phyloP scores from a whole-genome alignment of 1,284 basidiomycete genomes.

The Pseudozyma sp. region DNA sequence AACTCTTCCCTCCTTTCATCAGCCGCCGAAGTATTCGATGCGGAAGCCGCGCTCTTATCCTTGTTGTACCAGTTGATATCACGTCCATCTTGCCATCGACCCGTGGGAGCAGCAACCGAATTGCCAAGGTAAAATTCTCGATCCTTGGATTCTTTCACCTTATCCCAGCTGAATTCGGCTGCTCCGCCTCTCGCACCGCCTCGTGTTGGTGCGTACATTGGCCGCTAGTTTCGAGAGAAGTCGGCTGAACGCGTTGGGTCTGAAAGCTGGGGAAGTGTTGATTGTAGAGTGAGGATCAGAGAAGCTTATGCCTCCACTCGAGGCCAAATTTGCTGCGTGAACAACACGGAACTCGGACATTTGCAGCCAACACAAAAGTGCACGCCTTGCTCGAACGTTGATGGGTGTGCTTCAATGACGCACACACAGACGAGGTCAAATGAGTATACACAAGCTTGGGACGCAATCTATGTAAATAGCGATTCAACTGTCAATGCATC shows the following conservation, averaged over 20 bases:
- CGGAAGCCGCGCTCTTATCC: slow-evolving; percentile 21
- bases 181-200: slow-evolving; percentile 65
- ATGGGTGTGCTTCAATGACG: no score
- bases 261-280: not conserved
- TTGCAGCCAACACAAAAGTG: not conserved
- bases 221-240: not conserved
- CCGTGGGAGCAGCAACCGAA: slow-evolving; percentile 65
- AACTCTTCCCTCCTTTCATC: slow-evolving; percentile 59
- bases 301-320: slow-evolving; percentile 17
- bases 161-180: slow-evolving; percentile 66
- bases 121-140: slow-evolving; percentile 68
- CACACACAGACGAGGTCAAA: not conserved
- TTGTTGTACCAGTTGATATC: slow-evolving; percentile 69
- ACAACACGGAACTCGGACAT: slow-evolving; percentile 21
- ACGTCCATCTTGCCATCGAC: slow-evolving; percentile 65
- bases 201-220: slow-evolving; percentile 31
- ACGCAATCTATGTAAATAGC: no score
- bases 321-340: slow-evolving; percentile 9
- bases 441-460: not conserved
- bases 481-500: no score
- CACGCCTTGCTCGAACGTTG: no score
- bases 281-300: not conserved
- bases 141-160: slow-evolving; percentile 62
- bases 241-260: not conserved
- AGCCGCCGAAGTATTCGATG: slow-evolving; percentile 9